phyloP scores from a whole-genome alignment of 257 asterid genomes.

The Capsicum baccatum region DNA sequence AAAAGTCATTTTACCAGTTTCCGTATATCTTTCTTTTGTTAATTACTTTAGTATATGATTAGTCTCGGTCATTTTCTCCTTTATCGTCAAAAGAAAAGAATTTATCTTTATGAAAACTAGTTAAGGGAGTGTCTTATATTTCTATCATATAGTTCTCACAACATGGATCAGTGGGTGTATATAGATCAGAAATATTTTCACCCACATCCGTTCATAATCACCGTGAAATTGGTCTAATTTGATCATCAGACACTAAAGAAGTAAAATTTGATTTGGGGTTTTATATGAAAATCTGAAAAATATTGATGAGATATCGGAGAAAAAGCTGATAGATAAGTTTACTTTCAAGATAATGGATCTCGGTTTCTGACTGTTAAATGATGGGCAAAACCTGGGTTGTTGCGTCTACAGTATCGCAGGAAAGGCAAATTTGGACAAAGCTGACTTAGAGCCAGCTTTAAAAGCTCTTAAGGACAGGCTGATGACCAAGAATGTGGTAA shows the following conservation, averaged over 20 bases:
- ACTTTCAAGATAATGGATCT: slow-evolving; percentile 10
- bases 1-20: background rate
- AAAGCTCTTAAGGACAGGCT: slow-evolving; percentile 98
- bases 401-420: slow-evolving; percentile 75
- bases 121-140: background rate
- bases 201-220: background rate
- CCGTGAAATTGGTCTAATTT: background rate
- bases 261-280: background rate
- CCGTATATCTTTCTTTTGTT: background rate
- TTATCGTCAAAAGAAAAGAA: background rate
- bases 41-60: background rate
- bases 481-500: slow-evolving; percentile 99
- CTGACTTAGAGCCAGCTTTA: slow-evolving; percentile 89
- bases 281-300: slow-evolving; percentile 6
- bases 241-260: background rate
- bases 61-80: background rate
- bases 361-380: background rate
- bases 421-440: slow-evolving; percentile 86
- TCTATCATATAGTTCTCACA: background rate
- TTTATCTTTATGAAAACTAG: slow-evolving; percentile 1
- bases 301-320: background rate
- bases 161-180: background rate
- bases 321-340: background rate
- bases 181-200: background rate
- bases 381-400: background rate